Percentiles rank a stretch among this genome's conserved stretches.
These are phyloP conservation scores for Ramalina peruviana DNA, from an alignment of 495 filamentous ascomycete species.

Conservation along the genomic window DNA sequence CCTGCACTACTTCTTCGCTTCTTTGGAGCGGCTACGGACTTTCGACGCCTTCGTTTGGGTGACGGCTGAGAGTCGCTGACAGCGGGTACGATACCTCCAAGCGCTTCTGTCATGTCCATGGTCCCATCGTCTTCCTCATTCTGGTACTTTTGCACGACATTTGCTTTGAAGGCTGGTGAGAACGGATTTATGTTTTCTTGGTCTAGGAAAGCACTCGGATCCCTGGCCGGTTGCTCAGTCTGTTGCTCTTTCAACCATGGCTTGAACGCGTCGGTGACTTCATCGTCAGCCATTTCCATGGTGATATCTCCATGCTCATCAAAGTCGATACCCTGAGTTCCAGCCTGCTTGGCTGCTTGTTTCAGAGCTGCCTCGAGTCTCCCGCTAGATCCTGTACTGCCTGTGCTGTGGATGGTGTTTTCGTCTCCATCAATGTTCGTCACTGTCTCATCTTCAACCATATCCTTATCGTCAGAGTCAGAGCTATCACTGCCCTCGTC, in stretches of 20 bases:
- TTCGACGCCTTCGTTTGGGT: constrained; percentile 14
- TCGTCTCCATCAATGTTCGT: constrained; percentile 56
- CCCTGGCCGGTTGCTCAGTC: constrained; percentile 32
- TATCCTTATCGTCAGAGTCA: constrained; percentile 33
- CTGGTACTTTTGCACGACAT: constrained; percentile 17
- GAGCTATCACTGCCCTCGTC: constrained; percentile 34
- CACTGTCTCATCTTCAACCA: constrained; percentile 55
- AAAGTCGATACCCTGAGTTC: constrained; percentile 45
- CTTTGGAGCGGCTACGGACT: constrained; percentile 5
- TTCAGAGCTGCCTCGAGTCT: constrained; percentile 64
- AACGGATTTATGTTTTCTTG: constrained; percentile 51
- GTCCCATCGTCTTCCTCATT: constrained; percentile 44
- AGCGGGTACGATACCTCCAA: constrained; percentile 44
- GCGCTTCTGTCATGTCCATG: constrained; percentile 65
- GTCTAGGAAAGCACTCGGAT: constrained; percentile 38
- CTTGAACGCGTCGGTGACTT: constrained; percentile 62
- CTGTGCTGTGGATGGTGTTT: constrained; percentile 44
- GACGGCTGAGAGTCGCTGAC: constrained; percentile 20
- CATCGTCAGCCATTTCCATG: constrained; percentile 65
- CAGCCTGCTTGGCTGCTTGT: constrained; percentile 59
- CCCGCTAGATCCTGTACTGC: constrained; percentile 47
- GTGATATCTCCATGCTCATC: constrained; percentile 40
- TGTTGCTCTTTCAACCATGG: constrained; percentile 48
- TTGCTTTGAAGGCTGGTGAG: constrained; percentile 18
- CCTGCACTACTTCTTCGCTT: constrained; percentile 11